Evolutionary conservation across 192 early-diverging fungal species (phyloP).

Genomic region (Mortierella claussenii): DNA sequence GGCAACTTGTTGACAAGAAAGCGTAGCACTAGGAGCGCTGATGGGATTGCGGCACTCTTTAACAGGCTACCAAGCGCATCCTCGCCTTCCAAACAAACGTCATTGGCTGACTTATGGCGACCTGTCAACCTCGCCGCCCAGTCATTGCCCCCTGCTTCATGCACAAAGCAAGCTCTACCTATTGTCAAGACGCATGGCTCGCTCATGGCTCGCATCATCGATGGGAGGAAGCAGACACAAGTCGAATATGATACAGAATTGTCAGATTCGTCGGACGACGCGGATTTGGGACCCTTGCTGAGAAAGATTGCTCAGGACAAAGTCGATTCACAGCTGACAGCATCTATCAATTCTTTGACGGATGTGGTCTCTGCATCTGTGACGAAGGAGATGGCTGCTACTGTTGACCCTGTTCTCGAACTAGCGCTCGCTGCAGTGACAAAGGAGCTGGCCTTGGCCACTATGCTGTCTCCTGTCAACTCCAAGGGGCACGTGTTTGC

Average conservation of each 20-base stretch:
- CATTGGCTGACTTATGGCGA: not conserved
- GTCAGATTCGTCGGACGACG: constrained; percentile 13
- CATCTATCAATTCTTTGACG: not conserved
- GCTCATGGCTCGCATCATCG: constrained; percentile 26
- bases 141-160: not conserved
- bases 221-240: constrained; percentile 2
- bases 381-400: not conserved
- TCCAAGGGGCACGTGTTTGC: constrained; percentile 14
- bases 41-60: not conserved
- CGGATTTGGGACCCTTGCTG: not conserved
- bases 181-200: not conserved
- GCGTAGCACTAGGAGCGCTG: not conserved
- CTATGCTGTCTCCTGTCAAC: not conserved
- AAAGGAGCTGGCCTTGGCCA: not conserved
- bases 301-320: too few relatives aligned
- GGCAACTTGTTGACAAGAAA: not conserved
- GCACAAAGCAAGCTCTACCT: not conserved
- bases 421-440: not conserved
- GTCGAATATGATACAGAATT: not conserved
- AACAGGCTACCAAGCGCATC: not conserved
- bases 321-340: too few relatives aligned
- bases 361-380: too few relatives aligned
- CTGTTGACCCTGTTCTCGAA: not conserved
- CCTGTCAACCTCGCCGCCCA: too few relatives aligned
- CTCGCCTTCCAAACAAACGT: not conserved